Evolutionary conservation across 192 early-diverging fungal species (phyloP).

Genomic region (Blastocladiella britannica): DNA sequence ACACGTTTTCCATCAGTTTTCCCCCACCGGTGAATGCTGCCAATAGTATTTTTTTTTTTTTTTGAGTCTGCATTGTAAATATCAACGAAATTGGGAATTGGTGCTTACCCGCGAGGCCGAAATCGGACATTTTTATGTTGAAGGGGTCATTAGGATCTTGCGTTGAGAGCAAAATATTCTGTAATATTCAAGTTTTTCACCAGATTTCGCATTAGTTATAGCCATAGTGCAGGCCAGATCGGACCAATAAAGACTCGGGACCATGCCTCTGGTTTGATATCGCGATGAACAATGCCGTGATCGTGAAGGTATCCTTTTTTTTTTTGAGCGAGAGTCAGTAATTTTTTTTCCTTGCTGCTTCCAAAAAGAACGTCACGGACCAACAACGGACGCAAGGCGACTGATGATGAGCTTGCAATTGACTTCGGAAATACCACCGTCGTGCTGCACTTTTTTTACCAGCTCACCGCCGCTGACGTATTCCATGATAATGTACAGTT

Average conservation of each 20-base stretch:
- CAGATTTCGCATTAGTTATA: conserved; percentile 1
- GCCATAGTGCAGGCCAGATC: too few relatives aligned
- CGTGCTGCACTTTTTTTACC: conserved; percentile 6
- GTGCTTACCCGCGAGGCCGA: conserved; percentile 25
- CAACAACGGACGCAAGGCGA: conserved; percentile 8
- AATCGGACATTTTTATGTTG: conserved; percentile 27
- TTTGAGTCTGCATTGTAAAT: too few relatives aligned
- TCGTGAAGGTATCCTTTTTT: neutral
- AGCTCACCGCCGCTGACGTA: conserved; percentile 18
- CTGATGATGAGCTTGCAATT: conserved; percentile 7
- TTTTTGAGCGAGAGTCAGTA: too few relatives aligned
- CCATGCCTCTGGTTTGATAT: conserved; percentile 10
- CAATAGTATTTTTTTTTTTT: too few relatives aligned
- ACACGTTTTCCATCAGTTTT: conserved; percentile 14
- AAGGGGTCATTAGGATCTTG: conserved; percentile 14
- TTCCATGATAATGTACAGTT: conserved; percentile 29
- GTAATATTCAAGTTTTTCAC: neutral
- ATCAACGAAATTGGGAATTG: too few relatives aligned
- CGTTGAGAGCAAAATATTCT: conserved; percentile 13
- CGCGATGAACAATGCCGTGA: conserved; percentile 10
- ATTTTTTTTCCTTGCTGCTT: too few relatives aligned
- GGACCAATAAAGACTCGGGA: conserved; percentile 3
- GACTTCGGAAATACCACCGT: neutral
- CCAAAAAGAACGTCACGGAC: too few relatives aligned
- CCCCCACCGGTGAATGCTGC: conserved; percentile 16